phyloP scores from a whole-genome alignment of 768 basidiomycete species.

The Termitomyces sp. region DNA sequence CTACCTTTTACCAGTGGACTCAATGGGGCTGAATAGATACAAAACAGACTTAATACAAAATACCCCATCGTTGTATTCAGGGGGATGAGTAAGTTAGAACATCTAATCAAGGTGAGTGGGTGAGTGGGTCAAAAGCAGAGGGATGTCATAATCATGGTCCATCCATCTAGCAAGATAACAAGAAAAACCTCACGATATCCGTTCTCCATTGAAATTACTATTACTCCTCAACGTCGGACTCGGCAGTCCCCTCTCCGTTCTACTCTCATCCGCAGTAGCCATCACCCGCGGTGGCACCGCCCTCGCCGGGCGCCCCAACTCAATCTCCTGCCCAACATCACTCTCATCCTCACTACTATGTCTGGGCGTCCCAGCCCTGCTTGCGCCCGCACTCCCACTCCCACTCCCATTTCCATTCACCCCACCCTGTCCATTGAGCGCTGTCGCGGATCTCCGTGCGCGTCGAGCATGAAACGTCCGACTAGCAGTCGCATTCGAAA shows the following conservation, averaged over 20 bases:
- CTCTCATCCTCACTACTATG: slow-evolving; percentile 37
- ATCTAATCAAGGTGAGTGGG: neutral
- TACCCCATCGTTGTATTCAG: neutral
- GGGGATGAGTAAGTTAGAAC: slow-evolving; percentile 1
- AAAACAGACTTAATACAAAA: neutral
- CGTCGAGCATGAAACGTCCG: slow-evolving; percentile 80
- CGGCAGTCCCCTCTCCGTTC: slow-evolving; percentile 59
- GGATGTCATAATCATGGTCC: too few relatives aligned
- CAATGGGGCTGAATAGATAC: neutral
- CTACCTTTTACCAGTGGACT: neutral
- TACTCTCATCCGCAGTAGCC: slow-evolving; percentile 41
- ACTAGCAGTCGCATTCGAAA: slow-evolving; percentile 88
- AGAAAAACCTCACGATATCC: slow-evolving; percentile 16
- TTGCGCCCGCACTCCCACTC: slow-evolving; percentile 1
- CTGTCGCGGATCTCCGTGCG: slow-evolving; percentile 47
- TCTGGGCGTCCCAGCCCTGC: slow-evolving; percentile 30
- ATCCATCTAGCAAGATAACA: slow-evolving; percentile 4
- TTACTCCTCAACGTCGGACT: slow-evolving; percentile 56
- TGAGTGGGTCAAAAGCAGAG: too few relatives aligned
- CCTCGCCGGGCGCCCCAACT: slow-evolving; percentile 29
- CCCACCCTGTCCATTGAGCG: slow-evolving; percentile 22
- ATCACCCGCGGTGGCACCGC: slow-evolving; percentile 10
- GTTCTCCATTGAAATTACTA: slow-evolving; percentile 17
- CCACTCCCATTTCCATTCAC: slow-evolving; percentile 13
- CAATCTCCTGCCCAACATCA: slow-evolving; percentile 38